Evolutionary conservation across 768 basidiomycete genomes (phyloP).

Genomic region (Serendipita sp.): DNA sequence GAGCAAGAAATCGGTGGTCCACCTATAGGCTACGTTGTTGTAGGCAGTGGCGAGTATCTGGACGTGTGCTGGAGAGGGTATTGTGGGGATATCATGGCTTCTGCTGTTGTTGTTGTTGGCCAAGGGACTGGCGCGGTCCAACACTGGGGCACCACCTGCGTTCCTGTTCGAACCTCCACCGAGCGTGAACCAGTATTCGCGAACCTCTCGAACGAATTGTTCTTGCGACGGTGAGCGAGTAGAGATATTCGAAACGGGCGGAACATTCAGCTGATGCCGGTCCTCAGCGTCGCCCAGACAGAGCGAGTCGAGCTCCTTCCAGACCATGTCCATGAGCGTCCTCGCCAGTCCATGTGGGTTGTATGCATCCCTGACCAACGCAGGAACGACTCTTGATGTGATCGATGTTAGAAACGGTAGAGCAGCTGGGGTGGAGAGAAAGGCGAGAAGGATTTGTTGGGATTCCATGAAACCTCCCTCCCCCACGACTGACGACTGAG

Average conservation of each 20-base stretch:
- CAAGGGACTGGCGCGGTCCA: neutral
- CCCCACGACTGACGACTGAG: no score
- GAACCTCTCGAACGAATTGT: neutral
- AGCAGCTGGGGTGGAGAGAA: neutral
- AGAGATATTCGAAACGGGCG: neutral
- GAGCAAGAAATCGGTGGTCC: conserved; percentile 1
- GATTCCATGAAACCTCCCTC: neutral
- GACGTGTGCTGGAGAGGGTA: neutral
- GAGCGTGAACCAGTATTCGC: neutral
- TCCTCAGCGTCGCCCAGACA: neutral
- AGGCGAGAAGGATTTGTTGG: neutral
- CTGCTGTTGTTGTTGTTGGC: neutral
- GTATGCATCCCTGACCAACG: neutral
- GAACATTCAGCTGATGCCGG: neutral
- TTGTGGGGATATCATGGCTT: no score
- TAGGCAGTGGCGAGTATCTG: conserved; percentile 1
- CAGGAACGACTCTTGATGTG: neutral
- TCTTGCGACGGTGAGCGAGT: neutral
- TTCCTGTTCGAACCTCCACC: neutral
- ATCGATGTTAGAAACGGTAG: neutral
- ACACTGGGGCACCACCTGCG: neutral
- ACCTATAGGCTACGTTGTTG: neutral
- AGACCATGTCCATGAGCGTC: neutral
- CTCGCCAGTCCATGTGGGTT: neutral
- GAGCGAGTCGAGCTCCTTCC: neutral